Percentiles rank a stretch among this genome's conserved stretches.
Evolutionary conservation across 306 rosid species (phyloP).

Genomic region (Luffa acutangula): DNA sequence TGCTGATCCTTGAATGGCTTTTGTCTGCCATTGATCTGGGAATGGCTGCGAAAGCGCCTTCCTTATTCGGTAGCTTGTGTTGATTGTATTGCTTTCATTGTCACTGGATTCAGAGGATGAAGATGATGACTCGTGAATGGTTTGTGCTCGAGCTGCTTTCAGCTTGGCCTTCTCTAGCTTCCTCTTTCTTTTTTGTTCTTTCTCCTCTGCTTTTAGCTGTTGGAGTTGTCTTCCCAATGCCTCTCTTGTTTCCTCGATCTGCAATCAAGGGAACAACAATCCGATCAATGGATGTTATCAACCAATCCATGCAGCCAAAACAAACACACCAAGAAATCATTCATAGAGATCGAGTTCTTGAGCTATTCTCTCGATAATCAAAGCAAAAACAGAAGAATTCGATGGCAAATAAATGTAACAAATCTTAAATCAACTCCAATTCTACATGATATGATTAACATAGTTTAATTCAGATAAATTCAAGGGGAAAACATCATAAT

Average conservation of each 20-base stretch:
- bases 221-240: conserved; percentile 36
- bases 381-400: not conserved
- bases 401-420: not conserved
- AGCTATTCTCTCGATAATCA: not conserved
- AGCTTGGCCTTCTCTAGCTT: conserved; percentile 49
- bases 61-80: conserved; percentile 25
- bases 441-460: not conserved
- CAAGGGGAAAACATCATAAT: not conserved
- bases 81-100: conserved; percentile 34
- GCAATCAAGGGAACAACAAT: not conserved
- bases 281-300: not conserved
- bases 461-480: not conserved
- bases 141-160: conserved; percentile 31
- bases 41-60: conserved; percentile 15
- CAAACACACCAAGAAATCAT: not conserved
- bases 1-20: not conserved
- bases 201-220: conserved; percentile 38
- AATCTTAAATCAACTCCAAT: not conserved
- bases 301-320: not conserved
- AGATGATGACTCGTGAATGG: conserved; percentile 29
- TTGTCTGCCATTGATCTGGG: conserved; percentile 7
- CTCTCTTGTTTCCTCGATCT: conserved; percentile 41
- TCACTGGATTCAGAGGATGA: conserved; percentile 73
- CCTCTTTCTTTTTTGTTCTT: conserved; percentile 45
- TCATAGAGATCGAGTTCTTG: not conserved